Conservation (phyloP, 73 alveolate genomes). For the Paramecium bursaria region DNA sequence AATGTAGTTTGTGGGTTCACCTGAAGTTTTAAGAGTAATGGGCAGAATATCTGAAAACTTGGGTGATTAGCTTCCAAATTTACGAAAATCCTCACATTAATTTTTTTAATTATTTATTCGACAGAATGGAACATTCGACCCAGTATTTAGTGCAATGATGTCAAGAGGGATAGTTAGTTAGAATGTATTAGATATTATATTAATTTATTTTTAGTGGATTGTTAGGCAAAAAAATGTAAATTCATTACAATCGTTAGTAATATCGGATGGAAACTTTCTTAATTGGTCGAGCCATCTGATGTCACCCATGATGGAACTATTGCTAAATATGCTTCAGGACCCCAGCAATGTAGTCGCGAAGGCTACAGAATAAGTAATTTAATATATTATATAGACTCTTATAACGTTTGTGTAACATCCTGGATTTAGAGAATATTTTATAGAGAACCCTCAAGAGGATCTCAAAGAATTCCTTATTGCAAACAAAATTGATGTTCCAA, state of each 20-base stretch:
- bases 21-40: constrained; percentile 7
- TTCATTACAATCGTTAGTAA: constrained; percentile 45
- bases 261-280: constrained; percentile 34
- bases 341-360: neutral
- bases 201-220: constrained; percentile 3
- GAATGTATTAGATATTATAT: constrained; percentile 13
- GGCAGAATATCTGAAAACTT: constrained; percentile 38
- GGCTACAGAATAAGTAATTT: constrained; percentile 46
- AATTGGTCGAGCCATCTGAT: neutral
- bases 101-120: constrained; percentile 24
- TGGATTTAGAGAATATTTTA: neutral
- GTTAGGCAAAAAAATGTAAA: constrained; percentile 47
- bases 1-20: neutral
- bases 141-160: constrained; percentile 18
- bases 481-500: neutral
- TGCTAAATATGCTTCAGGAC: constrained; percentile 39
- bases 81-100: constrained; percentile 38
- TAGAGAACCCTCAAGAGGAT: neutral
- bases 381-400: neutral
- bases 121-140: constrained; percentile 33
- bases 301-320: neutral
- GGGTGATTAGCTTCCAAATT: constrained; percentile 50
- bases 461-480: neutral
- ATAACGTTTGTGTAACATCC: neutral
- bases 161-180: constrained; percentile 22